A percentile compares a stretch with the other conserved stretches of the same genome.
phyloP scores from a whole-genome alignment of 768 basidiomycete genomes.

The Trametes meyenii region DNA sequence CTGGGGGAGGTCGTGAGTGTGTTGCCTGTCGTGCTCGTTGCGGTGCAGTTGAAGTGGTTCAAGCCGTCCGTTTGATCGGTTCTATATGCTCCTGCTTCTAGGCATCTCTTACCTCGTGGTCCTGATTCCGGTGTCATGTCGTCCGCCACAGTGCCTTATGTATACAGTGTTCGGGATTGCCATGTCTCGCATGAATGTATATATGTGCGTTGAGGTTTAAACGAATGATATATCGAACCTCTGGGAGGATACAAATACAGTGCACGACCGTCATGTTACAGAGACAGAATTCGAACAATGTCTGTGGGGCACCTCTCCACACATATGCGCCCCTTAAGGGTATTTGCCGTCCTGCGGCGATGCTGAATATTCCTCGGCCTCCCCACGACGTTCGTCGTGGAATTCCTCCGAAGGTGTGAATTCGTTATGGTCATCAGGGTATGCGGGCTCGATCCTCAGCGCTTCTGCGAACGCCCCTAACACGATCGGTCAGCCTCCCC shows the following conservation, averaged over 20 bases:
- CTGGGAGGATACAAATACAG: background rate
- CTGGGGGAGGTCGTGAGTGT: constrained; percentile 48
- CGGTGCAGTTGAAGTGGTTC: constrained; percentile 36
- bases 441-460: constrained; percentile 7
- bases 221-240: background rate
- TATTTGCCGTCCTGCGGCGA: background rate
- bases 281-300: background rate
- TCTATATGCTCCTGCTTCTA: background rate
- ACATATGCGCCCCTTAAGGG: background rate
- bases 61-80: constrained; percentile 16
- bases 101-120: background rate
- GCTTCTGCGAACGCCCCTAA: constrained; percentile 18
- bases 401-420: background rate
- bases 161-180: background rate
- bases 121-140: background rate
- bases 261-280: background rate
- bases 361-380: background rate
- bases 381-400: background rate
- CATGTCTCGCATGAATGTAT: background rate
- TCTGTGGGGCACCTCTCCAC: background rate
- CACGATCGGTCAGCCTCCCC: background rate
- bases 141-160: background rate
- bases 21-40: constrained; percentile 44
- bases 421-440: background rate
- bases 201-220: background rate